Evolutionary conservation across 495 filamentous ascomycete species (phyloP), one percentile per base, ranked within the genome.

Genomic region (Aspergillus conjunctus): DNA sequence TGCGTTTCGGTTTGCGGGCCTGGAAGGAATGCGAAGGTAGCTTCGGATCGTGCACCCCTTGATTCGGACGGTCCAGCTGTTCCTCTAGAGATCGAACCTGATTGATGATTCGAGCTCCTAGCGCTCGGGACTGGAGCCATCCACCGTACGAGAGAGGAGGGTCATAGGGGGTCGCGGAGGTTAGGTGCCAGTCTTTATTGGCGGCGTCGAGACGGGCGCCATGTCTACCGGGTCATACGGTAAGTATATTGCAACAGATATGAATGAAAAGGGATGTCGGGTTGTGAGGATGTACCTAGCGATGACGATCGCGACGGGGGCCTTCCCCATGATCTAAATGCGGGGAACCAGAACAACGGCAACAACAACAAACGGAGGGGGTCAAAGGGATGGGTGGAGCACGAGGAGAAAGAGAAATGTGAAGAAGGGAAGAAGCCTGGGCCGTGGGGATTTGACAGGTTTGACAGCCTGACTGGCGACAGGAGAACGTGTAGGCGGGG

Each of bases 111-210:
- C 92, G 85, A 17, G 81, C 77, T 4, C 94, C 94, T 3, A 97
- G 78, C 9, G 84, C 85, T 60, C 88, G 87, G 52, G 88, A 86
- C 69, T 97, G 93, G 18, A 84, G 83, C 92, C 93, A 98, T 46
- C 94, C 94, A 60, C 91, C 89, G 68, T 97, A 98, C 15, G 93
- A 97, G 49, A 99, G 82, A 44, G 95, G 94, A 45, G 94, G 90
- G 61, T 99, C 93, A 78, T 98, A 98, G 6, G 94, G 95, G 4
- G 90, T 93, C 4, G 92, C 88, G 5, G 95, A 96, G n/a, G 90
- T 88, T 12, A 97, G 81, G 75, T 97, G 92, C 94, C 94, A 99
- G 73, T 91, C 83, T 68, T 91, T 90, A 77, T 98, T 92, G 60
- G 92, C 91, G 46, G 91, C 90, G 71, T 99, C 94, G 33, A 99